A percentile compares a stretch with the other conserved stretches of the same genome.
phyloP scores from a whole-genome alignment of 306 rosid genomes.

The Ammopiptanthus mongolicus region DNA sequence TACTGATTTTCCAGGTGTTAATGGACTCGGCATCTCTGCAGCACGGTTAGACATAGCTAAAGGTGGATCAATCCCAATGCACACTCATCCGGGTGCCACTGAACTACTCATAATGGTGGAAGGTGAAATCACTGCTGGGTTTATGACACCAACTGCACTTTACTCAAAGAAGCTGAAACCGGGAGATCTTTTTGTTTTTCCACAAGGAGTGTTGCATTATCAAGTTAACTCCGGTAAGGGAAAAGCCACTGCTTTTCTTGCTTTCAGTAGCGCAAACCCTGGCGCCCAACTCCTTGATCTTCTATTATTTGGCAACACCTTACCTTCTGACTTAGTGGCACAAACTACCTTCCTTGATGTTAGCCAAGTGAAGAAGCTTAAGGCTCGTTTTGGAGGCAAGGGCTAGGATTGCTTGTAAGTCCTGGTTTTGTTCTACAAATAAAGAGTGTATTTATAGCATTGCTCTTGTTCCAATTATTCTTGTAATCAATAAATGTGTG shows the following conservation, averaged over 20 bases:
- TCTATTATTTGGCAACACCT: constrained; percentile 46
- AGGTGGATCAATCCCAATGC: constrained; percentile 52
- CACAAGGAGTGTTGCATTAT: constrained; percentile 61
- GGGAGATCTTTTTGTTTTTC: constrained; percentile 58
- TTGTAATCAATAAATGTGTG: no score
- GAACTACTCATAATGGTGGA: constrained; percentile 38
- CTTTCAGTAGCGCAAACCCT: constrained; percentile 55
- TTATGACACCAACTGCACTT: constrained; percentile 38
- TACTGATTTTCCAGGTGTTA: constrained; percentile 46
- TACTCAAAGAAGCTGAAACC: constrained; percentile 36
- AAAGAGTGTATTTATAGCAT: no score
- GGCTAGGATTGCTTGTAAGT: background rate
- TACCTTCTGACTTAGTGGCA: constrained; percentile 38
- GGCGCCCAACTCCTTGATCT: constrained; percentile 57
- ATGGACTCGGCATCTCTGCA: constrained; percentile 52
- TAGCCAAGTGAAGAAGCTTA: constrained; percentile 54
- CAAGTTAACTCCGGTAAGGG: constrained; percentile 47
- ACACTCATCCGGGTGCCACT: constrained; percentile 58
- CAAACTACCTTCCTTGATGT: constrained; percentile 54
- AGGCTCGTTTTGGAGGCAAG: constrained; percentile 61
- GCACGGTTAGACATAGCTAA: constrained; percentile 47
- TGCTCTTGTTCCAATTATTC: no score
- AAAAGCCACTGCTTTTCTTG: constrained; percentile 37
- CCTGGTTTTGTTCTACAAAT: no score
- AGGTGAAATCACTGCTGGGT: constrained; percentile 50